Evolutionary conservation across 2,329 filamentous ascomycete species (phyloP), one percentile per base, ranked within the genome.

Genomic region (Claviceps purpurea): DNA sequence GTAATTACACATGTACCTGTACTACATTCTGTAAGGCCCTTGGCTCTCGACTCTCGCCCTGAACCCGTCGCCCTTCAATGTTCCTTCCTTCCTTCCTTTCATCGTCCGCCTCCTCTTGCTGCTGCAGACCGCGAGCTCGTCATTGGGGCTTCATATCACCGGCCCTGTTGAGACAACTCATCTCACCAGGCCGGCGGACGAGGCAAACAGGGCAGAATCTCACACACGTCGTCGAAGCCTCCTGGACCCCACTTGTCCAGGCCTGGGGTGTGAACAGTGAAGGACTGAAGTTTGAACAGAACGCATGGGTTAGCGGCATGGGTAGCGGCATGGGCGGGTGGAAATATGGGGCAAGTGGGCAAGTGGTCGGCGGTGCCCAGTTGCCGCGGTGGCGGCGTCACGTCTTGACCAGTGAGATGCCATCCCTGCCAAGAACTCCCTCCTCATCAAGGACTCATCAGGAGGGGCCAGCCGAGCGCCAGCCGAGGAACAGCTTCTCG

Each of bases 351-450:
- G 43, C 22, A 34, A 30, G 40, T 39, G 45, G 45, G 38, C 45
- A 51, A 18, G 42, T 42, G 22, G 45, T 24, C 49, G 24, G 45
- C 16, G 47, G 42, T 42, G 53, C 51, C 22, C 45, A 50, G 49
- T 54, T 50, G 50, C 55, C 50, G 54, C 52, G 43, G 52, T 50
- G 54, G 54, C 54, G 54, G 56, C 50, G 51, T 50, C 54, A 52
- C 50, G 49, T 18, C 40, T 18, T 41, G 52, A 47, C 55, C 54
- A 54, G 40, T 56, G 49, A 51, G 50, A 52, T 44, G 49, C 24
- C 54, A 50, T 52, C 55, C 51, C 52, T 54, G 43, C 45, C 52
- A 50, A 41, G 41, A 43, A 26, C 50, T 47, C 52, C 51, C 46
- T 22, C 24, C 24, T 30, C 24, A 26, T 45, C 30, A 34, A 34